Evolutionary conservation across 768 basidiomycete species (phyloP), one percentile per base, ranked within the genome.

Genomic region (Cantharellus cinnabarinus): DNA sequence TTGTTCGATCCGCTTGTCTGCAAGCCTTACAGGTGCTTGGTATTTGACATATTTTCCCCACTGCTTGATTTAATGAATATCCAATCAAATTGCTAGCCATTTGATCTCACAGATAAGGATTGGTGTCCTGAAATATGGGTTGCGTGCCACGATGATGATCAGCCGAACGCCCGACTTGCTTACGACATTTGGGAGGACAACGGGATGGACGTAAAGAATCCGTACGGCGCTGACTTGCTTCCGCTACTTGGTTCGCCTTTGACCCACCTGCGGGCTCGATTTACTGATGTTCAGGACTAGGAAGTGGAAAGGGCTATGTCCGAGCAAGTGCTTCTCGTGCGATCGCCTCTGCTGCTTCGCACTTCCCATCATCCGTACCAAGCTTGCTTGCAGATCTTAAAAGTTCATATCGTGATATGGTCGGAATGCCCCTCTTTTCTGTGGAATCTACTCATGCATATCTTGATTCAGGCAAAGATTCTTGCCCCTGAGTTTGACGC

Each of bases 101-200:
- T 98, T 63, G 95, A 98, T 70, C 69, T 98, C 53, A 97, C 93
- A 0, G 94, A 98, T 54, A 68, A 89, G 42, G 91, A 95, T 62
- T 99, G 91, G 85, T 87, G 85, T 2, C 79, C 85, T 0, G 82
- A 87, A 67, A 69, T 99, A 1, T 88, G 89, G 81, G 76, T 97
- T 42, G 85, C 85, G 3, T 82, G 78, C 58, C 89, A 97, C 64
- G 95, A 98, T 61, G 81, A 80, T 57, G 83, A 85, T 62, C 89
- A 90, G 65, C 89, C 93, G 66, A 97, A 93, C 64, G 81, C 81
- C 0, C 75, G 83, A 56, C 72, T 97, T 44, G 91, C 93, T 14
- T 71, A 72, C 34, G 80, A 82, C 62, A 71, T 88, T 5, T 98
- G 93, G 93, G 94, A 95, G 58, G 95, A 97, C 62, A 98, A 98